These are phyloP conservation scores for Sporothrix pallida DNA, from an alignment of 2,329 filamentous ascomycete genomes.

Conservation along the genomic window DNA sequence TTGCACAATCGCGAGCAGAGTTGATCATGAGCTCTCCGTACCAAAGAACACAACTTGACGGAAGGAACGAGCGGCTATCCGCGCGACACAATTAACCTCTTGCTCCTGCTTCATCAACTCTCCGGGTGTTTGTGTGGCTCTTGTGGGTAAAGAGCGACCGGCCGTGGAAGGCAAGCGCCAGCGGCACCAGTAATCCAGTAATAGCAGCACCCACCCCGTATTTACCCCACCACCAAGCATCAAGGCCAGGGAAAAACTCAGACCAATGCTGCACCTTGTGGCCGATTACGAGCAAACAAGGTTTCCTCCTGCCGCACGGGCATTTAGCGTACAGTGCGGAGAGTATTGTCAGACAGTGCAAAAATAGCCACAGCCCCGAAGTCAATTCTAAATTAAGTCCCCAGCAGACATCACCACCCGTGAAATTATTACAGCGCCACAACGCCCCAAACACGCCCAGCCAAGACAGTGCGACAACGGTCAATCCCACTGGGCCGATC, in stretches of 20 bases:
- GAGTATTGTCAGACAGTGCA: not conserved
- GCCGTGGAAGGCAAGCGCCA: not conserved
- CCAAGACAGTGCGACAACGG: conserved; percentile 12
- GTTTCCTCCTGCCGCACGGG: conserved; percentile 1
- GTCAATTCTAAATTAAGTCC: too few species aligned
- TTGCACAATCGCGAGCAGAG: not conserved
- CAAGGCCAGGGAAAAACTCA: not conserved
- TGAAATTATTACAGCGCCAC: not conserved
- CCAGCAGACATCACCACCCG: not conserved
- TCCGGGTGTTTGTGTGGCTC: conserved; percentile 1
- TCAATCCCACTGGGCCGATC: conserved; percentile 3
- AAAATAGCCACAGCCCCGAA: not conserved
- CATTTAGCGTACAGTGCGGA: not conserved
- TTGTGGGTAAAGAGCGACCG: conserved; percentile 20
- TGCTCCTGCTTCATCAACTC: not conserved
- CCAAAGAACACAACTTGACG: not conserved
- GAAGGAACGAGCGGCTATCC: conserved; percentile 12
- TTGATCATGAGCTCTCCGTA: not conserved
- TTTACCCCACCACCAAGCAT: conserved; percentile 32
- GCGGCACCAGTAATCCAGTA: not conserved
- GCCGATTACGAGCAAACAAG: conserved; percentile 26
- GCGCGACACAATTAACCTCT: not conserved
- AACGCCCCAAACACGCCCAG: not conserved
- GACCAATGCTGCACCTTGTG: conserved; percentile 21
- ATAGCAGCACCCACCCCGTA: conserved; percentile 28